Conservation (phyloP, 2,329 filamentous ascomycete species). For the Huntiella abstrusa region DNA sequence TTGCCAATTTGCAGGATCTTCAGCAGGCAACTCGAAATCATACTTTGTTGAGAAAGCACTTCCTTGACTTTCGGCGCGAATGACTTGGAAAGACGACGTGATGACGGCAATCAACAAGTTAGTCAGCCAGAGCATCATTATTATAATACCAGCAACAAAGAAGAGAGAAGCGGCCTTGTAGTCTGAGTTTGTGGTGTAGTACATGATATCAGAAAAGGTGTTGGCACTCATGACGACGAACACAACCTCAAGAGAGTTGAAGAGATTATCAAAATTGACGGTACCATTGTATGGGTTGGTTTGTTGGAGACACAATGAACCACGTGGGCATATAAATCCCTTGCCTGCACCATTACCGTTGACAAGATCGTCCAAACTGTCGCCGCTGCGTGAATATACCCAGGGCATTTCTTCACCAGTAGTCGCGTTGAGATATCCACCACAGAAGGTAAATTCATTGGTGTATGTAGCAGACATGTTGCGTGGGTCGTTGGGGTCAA, state of each 20-base stretch:
- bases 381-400: slow-evolving; percentile 28
- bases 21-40: slow-evolving; percentile 38
- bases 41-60: slow-evolving; percentile 49
- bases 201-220: slow-evolving; percentile 88
- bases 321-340: slow-evolving; percentile 70
- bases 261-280: slow-evolving; percentile 86
- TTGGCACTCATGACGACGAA: slow-evolving; percentile 98
- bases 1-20: slow-evolving; percentile 26
- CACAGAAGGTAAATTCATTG: slow-evolving; percentile 60
- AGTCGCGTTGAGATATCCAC: slow-evolving; percentile 51
- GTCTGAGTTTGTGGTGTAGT: slow-evolving; percentile 80
- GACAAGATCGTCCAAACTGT: slow-evolving; percentile 27
- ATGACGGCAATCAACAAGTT: slow-evolving; percentile 93
- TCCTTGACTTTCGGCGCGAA: slow-evolving; percentile 83
- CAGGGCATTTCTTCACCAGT: slow-evolving; percentile 46
- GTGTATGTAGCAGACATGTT: slow-evolving; percentile 38
- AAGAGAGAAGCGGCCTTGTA: slow-evolving; percentile 73
- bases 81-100: slow-evolving; percentile 95
- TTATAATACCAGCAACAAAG: slow-evolving; percentile 56
- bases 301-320: slow-evolving; percentile 67
- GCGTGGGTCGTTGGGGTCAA: slow-evolving; percentile 40
- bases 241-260: slow-evolving; percentile 79
- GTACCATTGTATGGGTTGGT: slow-evolving; percentile 67
- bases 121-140: slow-evolving; percentile 90
- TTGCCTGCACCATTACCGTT: slow-evolving; percentile 42